Conservation (phyloP, 2,329 filamentous ascomycete genomes). For the Chrysosporium queenslandicum region DNA sequence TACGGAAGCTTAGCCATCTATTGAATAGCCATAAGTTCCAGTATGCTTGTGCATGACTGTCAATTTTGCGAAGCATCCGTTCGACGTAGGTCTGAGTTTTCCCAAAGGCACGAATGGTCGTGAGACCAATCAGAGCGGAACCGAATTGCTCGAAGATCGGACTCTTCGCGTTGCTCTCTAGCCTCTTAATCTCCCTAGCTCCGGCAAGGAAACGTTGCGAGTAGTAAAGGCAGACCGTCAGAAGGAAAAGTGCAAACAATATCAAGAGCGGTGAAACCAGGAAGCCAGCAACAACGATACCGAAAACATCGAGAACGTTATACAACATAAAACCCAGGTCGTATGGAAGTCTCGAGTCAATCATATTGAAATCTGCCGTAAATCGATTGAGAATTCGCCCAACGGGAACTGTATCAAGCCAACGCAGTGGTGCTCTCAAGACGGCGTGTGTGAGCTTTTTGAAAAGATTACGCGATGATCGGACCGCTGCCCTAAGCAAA, state of each 20-base stretch:
- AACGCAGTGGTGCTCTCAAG: constrained; percentile 62
- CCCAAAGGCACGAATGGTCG: constrained; percentile 65
- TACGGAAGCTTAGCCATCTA: constrained; percentile 65
- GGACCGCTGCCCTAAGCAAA: constrained; percentile 55
- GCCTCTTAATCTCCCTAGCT: constrained; percentile 63
- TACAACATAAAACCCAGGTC: constrained; percentile 53
- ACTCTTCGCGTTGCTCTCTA: constrained; percentile 67
- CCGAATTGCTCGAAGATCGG: constrained; percentile 75
- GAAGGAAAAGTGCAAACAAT: constrained; percentile 49
- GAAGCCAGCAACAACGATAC: constrained; percentile 56
- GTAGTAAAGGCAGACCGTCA: constrained; percentile 49
- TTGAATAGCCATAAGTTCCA: constrained; percentile 64
- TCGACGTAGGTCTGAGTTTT: constrained; percentile 57
- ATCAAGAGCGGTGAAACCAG: constrained; percentile 61
- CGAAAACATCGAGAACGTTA: constrained; percentile 52
- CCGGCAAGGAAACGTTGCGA: constrained; percentile 56
- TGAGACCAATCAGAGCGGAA: constrained; percentile 59
- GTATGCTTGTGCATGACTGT: constrained; percentile 55
- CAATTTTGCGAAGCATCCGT: constrained; percentile 59
- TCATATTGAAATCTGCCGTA: constrained; percentile 63
- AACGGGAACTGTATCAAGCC: constrained; percentile 69
- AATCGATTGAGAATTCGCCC: constrained; percentile 70
- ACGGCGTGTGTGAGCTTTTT: constrained; percentile 56
- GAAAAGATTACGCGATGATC: constrained; percentile 60
- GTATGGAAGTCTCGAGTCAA: constrained; percentile 58